These are phyloP conservation scores for Talaromyces amestolkiae DNA, from an alignment of 2,329 filamentous ascomycete genomes.

Conservation along the genomic window DNA sequence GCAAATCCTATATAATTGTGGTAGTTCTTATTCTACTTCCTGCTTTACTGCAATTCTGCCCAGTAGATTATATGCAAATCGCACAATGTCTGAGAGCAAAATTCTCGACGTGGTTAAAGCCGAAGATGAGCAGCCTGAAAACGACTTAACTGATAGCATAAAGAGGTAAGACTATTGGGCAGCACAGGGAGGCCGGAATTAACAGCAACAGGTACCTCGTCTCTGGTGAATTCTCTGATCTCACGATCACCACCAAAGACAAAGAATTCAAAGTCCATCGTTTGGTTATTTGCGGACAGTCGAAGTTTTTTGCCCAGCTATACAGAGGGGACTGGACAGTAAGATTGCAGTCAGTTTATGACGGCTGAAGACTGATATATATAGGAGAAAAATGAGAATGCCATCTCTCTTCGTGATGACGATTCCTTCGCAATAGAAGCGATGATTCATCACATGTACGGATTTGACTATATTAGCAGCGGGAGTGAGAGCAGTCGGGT, in stretches of 20 bases:
- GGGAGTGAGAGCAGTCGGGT: constrained; percentile 18
- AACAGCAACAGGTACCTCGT: background rate
- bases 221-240: background rate
- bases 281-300: constrained; percentile 9
- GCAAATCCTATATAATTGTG: no score
- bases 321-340: constrained; percentile 7
- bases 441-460: constrained; percentile 30
- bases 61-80: no score
- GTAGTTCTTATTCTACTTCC: no score
- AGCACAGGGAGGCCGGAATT: background rate
- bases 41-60: no score
- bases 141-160: background rate
- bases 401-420: constrained; percentile 15
- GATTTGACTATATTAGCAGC: constrained; percentile 25
- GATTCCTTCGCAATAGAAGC: constrained; percentile 22
- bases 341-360: background rate
- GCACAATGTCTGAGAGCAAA: no score
- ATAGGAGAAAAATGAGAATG: constrained; percentile 18
- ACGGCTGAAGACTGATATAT: background rate
- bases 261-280: constrained; percentile 15
- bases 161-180: background rate
- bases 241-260: background rate
- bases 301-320: constrained; percentile 5
- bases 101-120: background rate
- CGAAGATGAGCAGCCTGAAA: background rate